These are phyloP conservation scores for Exophiala calicioides DNA, from an alignment of 2,329 filamentous ascomycete species.

Conservation along the genomic window DNA sequence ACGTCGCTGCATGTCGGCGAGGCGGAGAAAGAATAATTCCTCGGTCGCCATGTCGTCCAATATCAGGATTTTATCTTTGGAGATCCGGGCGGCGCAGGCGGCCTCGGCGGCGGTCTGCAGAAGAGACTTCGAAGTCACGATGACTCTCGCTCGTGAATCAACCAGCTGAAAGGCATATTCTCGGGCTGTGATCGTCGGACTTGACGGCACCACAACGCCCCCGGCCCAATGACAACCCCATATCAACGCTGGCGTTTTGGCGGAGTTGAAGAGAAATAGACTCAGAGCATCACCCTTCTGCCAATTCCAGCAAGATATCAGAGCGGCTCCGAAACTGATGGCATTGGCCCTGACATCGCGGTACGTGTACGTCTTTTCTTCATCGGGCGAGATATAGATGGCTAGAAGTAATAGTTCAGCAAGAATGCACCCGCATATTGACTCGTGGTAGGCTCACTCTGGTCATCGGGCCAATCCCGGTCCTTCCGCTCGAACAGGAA, in stretches of 20 bases:
- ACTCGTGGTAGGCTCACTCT: too few relatives aligned
- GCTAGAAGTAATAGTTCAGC: too few relatives aligned
- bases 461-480: too few relatives aligned
- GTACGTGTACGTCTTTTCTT: too few relatives aligned
- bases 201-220: conserved; percentile 77
- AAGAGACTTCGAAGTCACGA: conserved; percentile 70
- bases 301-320: conserved; percentile 56
- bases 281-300: conserved; percentile 78
- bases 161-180: conserved; percentile 82
- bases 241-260: conserved; percentile 49
- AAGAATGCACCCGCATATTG: too few relatives aligned
- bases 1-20: conserved; percentile 37
- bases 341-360: not conserved
- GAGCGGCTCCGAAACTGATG: not conserved
- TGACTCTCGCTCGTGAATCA: conserved; percentile 70
- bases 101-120: conserved; percentile 67
- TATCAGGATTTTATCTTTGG: conserved; percentile 71
- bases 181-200: conserved; percentile 78
- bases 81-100: conserved; percentile 67
- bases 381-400: too few relatives aligned
- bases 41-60: conserved; percentile 70
- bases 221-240: conserved; percentile 82
- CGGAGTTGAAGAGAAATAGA: conserved; percentile 76
- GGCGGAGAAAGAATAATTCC: too few relatives aligned
- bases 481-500: too few relatives aligned